Percentiles rank a stretch among this genome's conserved stretches.
phyloP scores from a whole-genome alignment of 2,329 filamentous ascomycete genomes.

The Penicillium paneum region DNA sequence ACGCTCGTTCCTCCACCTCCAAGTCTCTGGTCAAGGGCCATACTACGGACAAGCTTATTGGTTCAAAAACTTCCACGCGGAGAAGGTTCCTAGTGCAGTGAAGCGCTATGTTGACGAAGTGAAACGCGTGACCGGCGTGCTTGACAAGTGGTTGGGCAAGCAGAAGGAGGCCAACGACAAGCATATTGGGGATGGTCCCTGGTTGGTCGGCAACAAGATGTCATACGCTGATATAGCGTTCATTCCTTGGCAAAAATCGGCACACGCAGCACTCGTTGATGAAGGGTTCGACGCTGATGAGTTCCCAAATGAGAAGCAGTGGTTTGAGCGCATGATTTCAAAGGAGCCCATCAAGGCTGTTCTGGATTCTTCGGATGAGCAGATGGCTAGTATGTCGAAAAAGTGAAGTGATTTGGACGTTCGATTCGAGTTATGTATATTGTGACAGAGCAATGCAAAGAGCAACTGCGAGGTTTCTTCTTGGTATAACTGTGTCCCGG shows the following conservation, averaged over 20 bases:
- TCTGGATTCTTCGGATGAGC: not conserved
- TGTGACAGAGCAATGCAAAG: not conserved
- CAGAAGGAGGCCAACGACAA: conserved; percentile 3
- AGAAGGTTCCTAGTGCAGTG: conserved; percentile 41
- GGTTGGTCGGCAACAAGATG: conserved; percentile 43
- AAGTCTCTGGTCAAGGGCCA: conserved; percentile 48
- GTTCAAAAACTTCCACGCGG: conserved; percentile 42
- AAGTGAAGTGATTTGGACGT: not conserved
- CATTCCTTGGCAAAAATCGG: conserved; percentile 31
- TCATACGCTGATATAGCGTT: conserved; percentile 44
- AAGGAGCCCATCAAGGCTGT: conserved; percentile 3
- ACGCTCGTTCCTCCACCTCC: conserved; percentile 48
- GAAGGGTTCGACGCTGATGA: conserved; percentile 6
- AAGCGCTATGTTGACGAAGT: conserved; percentile 45
- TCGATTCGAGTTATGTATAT: not conserved
- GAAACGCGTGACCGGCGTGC: conserved; percentile 42
- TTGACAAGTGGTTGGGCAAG: conserved; percentile 40
- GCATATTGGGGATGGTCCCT: conserved; percentile 18
- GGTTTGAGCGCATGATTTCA: conserved; percentile 17
- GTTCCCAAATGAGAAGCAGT: conserved; percentile 13
- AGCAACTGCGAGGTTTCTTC: not conserved
- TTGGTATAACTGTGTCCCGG: not conserved
- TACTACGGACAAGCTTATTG: conserved; percentile 50
- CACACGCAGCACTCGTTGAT: not conserved
- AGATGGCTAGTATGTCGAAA: not conserved